These are phyloP conservation scores for Lasiosphaeria miniovina DNA, from an alignment of 495 filamentous ascomycete species.

Conservation along the genomic window DNA sequence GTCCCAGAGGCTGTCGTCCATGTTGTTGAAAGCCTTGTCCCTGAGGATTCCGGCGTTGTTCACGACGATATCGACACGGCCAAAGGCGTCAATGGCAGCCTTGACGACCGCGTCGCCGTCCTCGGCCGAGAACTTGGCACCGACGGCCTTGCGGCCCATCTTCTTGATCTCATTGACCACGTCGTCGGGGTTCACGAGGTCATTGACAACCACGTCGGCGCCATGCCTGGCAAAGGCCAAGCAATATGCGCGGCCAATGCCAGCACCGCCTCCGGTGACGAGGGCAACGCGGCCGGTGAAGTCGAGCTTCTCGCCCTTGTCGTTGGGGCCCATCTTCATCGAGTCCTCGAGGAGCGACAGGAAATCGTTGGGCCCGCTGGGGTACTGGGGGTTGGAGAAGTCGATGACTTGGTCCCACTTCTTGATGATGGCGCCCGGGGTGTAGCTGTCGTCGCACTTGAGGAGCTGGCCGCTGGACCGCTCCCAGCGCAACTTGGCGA, in stretches of 20 bases:
- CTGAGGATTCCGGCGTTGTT: conserved; percentile 98
- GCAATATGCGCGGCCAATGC: conserved; percentile 90
- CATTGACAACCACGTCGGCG: conserved; percentile 91
- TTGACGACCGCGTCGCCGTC: conserved; percentile 93
- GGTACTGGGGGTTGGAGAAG: conserved; percentile 82
- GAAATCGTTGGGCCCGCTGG: conserved; percentile 85
- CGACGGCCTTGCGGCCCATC: conserved; percentile 84
- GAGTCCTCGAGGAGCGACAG: conserved; percentile 83
- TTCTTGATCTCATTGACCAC: conserved; percentile 91
- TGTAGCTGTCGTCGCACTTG: conserved; percentile 84
- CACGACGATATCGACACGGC: conserved; percentile 88
- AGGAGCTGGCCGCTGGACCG: conserved; percentile 85
- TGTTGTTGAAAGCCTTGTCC: conserved; percentile 97
- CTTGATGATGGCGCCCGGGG: conserved; percentile 79
- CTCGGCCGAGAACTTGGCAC: conserved; percentile 90
- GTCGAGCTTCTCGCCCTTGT: conserved; percentile 71
- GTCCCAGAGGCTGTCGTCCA: conserved; percentile 94
- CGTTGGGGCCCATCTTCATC: conserved; percentile 69
- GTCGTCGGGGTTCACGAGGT: conserved; percentile 86
- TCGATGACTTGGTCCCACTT: conserved; percentile 87
- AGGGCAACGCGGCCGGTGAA: conserved; percentile 90
- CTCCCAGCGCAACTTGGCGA: conserved; percentile 95
- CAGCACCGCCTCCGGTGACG: conserved; percentile 89
- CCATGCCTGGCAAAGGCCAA: conserved; percentile 88
- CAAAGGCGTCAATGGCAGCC: conserved; percentile 87